Evolutionary conservation across 2,329 filamentous ascomycete genomes (phyloP), one percentile per base, ranked within the genome.

Genomic region (Hymenoscyphus albidus): DNA sequence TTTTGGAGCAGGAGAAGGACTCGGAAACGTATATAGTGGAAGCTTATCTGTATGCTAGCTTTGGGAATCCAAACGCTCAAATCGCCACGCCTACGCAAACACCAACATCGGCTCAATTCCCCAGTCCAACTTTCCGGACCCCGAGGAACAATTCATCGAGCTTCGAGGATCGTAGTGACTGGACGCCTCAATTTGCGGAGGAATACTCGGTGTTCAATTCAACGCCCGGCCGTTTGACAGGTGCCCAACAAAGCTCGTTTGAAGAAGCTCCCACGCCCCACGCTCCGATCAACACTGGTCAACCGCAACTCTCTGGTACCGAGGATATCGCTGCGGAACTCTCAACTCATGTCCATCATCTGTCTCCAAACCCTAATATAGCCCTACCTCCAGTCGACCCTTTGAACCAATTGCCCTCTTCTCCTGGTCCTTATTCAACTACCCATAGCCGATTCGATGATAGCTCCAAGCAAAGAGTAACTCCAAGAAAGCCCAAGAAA

Each of bases 201-300:
- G 85, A 88, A 69, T 88, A 86, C 72, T 86, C 85, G 67, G 84
- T 88, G 72, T 88, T 88, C 78, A 85, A 86, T 76, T 78, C 81
- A n/a, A 87, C 85, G 9, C 85, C 85, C 16, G 85, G 83, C 58
- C 85, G 86, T 72, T 78, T 87, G 62, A 79, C 69, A n/a, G 70
- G 67, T 61, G 65, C 64, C 18, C 71, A 73, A 32, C 65, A 69
- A 57, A 64, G 67, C 31, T 64, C 64, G 16, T 75, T 75, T 68
- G 65, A 66, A 44, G 72, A 74, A 32, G 64, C 66, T 31, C 67
- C 67, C 44, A 73, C 71, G 27, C 70, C 70, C 10, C 64, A 67
- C 54, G 64, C 69, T 1, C 58, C 67, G 13, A 67, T 66, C 16
- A 58, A 68, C 48, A 64, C 65, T 38, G 58, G 42, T 54, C 70